These are phyloP conservation scores for Phytophthora sansomeana DNA, from an alignment of 352 stramenopile genomes.

Conservation along the genomic window DNA sequence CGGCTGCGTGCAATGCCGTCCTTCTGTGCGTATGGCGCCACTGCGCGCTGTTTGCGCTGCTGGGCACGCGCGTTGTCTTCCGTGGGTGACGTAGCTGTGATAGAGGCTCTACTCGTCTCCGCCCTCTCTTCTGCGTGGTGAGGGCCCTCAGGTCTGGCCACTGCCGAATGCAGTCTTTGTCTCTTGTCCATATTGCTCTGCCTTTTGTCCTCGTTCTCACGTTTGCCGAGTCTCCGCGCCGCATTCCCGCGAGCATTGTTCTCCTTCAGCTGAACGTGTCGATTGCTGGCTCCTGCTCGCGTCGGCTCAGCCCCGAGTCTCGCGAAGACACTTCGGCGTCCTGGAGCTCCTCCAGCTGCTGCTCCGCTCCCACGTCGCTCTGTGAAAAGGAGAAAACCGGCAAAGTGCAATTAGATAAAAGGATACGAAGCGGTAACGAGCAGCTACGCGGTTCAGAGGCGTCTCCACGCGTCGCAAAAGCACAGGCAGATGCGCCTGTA, in stretches of 20 bases:
- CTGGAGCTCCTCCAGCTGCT: neutral
- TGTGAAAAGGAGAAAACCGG: conserved; percentile 13
- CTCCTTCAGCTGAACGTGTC: conserved; percentile 41
- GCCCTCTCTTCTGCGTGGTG: conserved; percentile 19
- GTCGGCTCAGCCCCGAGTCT: conserved; percentile 43
- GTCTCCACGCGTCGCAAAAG: neutral
- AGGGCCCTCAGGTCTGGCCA: conserved; percentile 38
- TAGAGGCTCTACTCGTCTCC: conserved; percentile 21
- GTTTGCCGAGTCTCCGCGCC: conserved; percentile 40
- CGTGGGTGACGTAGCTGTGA: conserved; percentile 17
- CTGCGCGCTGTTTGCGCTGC: conserved; percentile 58
- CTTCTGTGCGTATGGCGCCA: conserved; percentile 67
- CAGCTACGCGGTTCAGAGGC: conserved; percentile 3
- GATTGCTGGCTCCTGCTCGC: conserved; percentile 21
- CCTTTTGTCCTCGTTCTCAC: conserved; percentile 35
- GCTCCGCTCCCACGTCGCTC: conserved; percentile 28
- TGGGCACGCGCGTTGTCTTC: conserved; percentile 24
- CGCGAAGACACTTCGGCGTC: conserved; percentile 39
- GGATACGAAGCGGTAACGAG: conserved; percentile 15
- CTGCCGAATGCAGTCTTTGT: conserved; percentile 51
- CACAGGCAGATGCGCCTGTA: neutral
- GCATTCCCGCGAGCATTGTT: conserved; percentile 32
- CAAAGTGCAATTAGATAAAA: conserved; percentile 27
- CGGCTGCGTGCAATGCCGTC: conserved; percentile 74
- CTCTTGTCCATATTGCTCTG: conserved; percentile 39